These are phyloP conservation scores for Alternaria solani DNA, from an alignment of 2,329 filamentous ascomycete species.

Conservation along the genomic window DNA sequence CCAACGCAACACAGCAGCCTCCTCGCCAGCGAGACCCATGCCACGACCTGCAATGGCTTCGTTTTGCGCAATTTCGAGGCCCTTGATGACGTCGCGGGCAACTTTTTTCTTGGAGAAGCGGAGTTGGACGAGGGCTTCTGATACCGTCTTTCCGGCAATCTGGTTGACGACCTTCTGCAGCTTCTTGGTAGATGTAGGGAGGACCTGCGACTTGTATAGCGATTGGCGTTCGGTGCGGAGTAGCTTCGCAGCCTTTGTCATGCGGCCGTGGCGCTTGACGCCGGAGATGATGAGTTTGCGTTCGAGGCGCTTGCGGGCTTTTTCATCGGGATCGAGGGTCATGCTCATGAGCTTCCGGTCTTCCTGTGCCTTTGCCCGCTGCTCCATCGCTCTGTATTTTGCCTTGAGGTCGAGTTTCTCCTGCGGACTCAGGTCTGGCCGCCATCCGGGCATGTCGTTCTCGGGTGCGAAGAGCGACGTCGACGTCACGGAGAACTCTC, in stretches of 20 bases:
- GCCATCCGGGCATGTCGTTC: conserved; percentile 37
- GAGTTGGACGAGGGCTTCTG: conserved; percentile 95
- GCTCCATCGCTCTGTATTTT: conserved; percentile 16
- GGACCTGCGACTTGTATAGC: conserved; percentile 69
- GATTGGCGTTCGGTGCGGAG: conserved; percentile 69
- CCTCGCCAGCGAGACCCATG: conserved; percentile 73
- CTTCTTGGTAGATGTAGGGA: conserved; percentile 93
- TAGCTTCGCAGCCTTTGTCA: conserved; percentile 72
- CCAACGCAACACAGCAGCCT: conserved; percentile 31
- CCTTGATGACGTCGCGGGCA: conserved; percentile 78
- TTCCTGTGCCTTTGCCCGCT: conserved; percentile 18
- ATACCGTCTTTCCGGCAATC: conserved; percentile 90
- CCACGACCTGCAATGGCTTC: conserved; percentile 79
- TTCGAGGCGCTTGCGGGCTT: conserved; percentile 76
- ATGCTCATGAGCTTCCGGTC: conserved; percentile 64
- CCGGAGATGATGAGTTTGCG: conserved; percentile 83
- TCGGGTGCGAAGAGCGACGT: conserved; percentile 38
- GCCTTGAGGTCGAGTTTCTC: conserved; percentile 26
- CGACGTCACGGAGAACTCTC: conserved; percentile 25
- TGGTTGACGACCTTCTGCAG: conserved; percentile 84
- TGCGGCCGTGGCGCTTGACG: conserved; percentile 71
- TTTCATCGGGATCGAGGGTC: conserved; percentile 76
- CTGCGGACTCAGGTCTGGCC: conserved; percentile 22
- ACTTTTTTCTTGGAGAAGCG: conserved; percentile 94
- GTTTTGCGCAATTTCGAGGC: conserved; percentile 82